phyloP scores from a whole-genome alignment of 2,329 filamentous ascomycete species.

The Calonectria pseudoreteaudii region DNA sequence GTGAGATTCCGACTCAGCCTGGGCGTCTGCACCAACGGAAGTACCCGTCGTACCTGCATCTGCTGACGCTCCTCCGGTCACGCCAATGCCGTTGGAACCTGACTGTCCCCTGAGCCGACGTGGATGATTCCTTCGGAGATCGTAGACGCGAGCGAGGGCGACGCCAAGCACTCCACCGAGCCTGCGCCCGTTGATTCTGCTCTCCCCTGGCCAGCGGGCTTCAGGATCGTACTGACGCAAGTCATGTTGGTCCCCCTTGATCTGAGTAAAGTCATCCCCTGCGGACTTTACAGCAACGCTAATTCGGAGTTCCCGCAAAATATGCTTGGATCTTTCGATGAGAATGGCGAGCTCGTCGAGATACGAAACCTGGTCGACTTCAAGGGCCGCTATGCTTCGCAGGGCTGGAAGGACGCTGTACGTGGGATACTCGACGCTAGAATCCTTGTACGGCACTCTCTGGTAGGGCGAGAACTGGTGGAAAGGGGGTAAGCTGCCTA shows the following conservation, averaged over 20 bases:
- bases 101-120: slow-evolving; percentile 2
- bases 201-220: slow-evolving; percentile 31
- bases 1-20: neutral
- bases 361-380: slow-evolving; percentile 24
- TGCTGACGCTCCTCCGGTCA: neutral
- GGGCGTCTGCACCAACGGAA: neutral
- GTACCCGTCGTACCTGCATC: neutral
- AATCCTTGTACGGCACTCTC: slow-evolving; percentile 18
- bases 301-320: slow-evolving; percentile 26
- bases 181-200: slow-evolving; percentile 21
- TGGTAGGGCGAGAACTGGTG: slow-evolving; percentile 8
- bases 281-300: slow-evolving; percentile 20
- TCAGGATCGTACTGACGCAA: slow-evolving; percentile 23
- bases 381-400: slow-evolving; percentile 24
- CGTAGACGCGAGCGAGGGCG: slow-evolving; percentile 24
- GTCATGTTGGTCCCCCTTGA: slow-evolving; percentile 21
- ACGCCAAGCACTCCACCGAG: slow-evolving; percentile 30
- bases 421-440: slow-evolving; percentile 25
- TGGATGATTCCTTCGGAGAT: slow-evolving; percentile 24
- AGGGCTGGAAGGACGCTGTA: slow-evolving; percentile 28
- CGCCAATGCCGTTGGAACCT: neutral
- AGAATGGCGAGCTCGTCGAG: slow-evolving; percentile 30
- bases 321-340: slow-evolving; percentile 19
- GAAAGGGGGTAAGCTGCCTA: slow-evolving; percentile 15
- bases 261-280: slow-evolving; percentile 18